Base-by-base conservation (phyloP, 371 early-diverging fungal genomes). In the Syncephalis fuscata region DNA sequence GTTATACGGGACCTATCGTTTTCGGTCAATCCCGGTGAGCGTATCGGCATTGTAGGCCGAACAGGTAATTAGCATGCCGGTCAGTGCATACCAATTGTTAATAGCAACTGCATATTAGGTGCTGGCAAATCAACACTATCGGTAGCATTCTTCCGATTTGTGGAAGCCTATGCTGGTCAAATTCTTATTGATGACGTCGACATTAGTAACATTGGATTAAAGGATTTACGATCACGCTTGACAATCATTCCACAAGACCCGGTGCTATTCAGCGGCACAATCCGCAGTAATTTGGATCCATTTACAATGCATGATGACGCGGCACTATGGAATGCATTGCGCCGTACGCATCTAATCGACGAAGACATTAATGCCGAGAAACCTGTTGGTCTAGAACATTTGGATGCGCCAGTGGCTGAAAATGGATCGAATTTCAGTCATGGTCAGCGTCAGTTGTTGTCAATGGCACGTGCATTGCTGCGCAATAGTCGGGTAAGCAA, bases 381-480 rank as follows among this genome's bases (percentile, higher is more conserved):
- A 54, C 21, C 77, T 20, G 64, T 70, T 45, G 62, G 68, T 24
- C 48, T 77, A 39, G 62, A 74, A 20, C 19, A 41, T 39, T 58
- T 81, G 17, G 78, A 77, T 41, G 55, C 67, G 15, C 64, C 60
- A 9, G 71, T 80, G 48, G 68, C 59, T 24, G 79, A 78, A 48
- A 72, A 71, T 46, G 89, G 89, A n/a, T 67, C 66, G 21, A 82
- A 76, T 57, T 69, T 84, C 50, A 76, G 77, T 17, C 73, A 84
- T 26, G 92, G 92, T 1, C 52, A 52, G 41, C 46, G 52, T 17
- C 62, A 82, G 63, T 61, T 88, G 39, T 76, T 93, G 39, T 81
- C 87, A 53, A 64, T 92, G 47, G 81, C 88, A 0, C 78, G 92
- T 44, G 87, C 89, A 0, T 59, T 91, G 15, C 67, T 90, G 26